Conservation (phyloP, 2,329 filamentous ascomycete species). For the Mycocentrospora acerina region DNA sequence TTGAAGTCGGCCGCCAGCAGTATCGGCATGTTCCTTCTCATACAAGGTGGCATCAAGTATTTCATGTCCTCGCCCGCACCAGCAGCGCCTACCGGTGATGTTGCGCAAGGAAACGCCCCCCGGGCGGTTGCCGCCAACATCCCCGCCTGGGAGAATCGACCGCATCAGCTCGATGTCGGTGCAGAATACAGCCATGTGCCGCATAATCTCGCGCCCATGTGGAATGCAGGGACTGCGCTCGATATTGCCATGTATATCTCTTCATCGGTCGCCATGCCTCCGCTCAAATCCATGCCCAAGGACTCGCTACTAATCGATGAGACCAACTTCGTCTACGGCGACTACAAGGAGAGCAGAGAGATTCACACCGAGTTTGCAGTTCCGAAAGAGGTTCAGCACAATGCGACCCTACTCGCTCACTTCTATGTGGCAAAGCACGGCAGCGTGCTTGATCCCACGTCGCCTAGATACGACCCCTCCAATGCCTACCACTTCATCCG, state of each 20-base stretch:
- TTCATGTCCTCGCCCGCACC: conserved; percentile 44
- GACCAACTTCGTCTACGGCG: conserved; percentile 74
- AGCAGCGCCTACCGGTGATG: conserved; percentile 14
- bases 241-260: conserved; percentile 87
- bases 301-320: conserved; percentile 77
- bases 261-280: conserved; percentile 67
- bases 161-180: conserved; percentile 48
- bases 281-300: conserved; percentile 64
- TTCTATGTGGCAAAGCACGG: conserved; percentile 84
- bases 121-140: conserved; percentile 33
- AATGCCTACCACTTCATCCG: conserved; percentile 82
- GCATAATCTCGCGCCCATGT: conserved; percentile 78
- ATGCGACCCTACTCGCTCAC: conserved; percentile 92
- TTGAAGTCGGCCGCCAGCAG: conserved; percentile 53
- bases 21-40: conserved; percentile 60
- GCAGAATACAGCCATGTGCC: conserved; percentile 67
- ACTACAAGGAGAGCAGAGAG: conserved; percentile 75
- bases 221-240: conserved; percentile 74
- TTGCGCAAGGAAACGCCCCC: conserved; percentile 2
- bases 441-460: conserved; percentile 72
- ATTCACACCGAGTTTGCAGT: conserved; percentile 77
- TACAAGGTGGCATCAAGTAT: conserved; percentile 59
- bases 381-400: conserved; percentile 79
- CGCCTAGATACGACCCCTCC: conserved; percentile 69
- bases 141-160: conserved; percentile 40